These are phyloP conservation scores for Salisapilia sapeloensis DNA, from an alignment of 352 stramenopile species.

Conservation along the genomic window DNA sequence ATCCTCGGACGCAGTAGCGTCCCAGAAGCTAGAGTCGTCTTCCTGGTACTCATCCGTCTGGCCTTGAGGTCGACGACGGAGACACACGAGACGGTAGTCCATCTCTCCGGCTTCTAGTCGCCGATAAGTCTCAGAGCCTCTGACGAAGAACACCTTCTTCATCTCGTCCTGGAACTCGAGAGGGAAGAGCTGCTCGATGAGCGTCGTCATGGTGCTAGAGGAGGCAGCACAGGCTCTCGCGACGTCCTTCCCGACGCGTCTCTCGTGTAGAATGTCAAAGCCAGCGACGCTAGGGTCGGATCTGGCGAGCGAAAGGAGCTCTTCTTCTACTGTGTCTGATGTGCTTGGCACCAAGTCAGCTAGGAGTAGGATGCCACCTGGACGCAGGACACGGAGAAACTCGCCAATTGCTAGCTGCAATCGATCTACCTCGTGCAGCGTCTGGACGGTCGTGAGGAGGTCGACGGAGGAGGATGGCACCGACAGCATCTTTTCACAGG, in stretches of 20 bases:
- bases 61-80: conserved; percentile 7
- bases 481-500: conserved; percentile 39
- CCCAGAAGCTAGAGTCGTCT: conserved; percentile 13
- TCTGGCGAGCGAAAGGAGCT: conserved; percentile 6
- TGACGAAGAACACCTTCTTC: conserved; percentile 30
- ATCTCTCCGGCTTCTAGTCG: conserved; percentile 23
- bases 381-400: conserved; percentile 37
- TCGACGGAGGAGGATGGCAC: conserved; percentile 34
- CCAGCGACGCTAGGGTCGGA: conserved; percentile 4
- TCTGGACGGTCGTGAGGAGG: conserved; percentile 31
- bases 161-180: conserved; percentile 32
- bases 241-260: conserved; percentile 20
- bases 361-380: conserved; percentile 35
- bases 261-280: conserved; percentile 33
- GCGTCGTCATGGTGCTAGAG: conserved; percentile 9
- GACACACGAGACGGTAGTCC: conserved; percentile 28
- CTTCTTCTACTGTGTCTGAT: conserved; percentile 5
- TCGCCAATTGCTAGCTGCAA: conserved; percentile 21
- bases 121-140: conserved; percentile 23
- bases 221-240: conserved; percentile 20
- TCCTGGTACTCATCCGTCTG: conserved; percentile 8
- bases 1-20: conserved; percentile 12
- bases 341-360: conserved; percentile 43
- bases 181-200: conserved; percentile 23
- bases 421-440: conserved; percentile 44